Conservation (phyloP, 495 filamentous ascomycete species). For the Tuber microsphaerosporum region DNA sequence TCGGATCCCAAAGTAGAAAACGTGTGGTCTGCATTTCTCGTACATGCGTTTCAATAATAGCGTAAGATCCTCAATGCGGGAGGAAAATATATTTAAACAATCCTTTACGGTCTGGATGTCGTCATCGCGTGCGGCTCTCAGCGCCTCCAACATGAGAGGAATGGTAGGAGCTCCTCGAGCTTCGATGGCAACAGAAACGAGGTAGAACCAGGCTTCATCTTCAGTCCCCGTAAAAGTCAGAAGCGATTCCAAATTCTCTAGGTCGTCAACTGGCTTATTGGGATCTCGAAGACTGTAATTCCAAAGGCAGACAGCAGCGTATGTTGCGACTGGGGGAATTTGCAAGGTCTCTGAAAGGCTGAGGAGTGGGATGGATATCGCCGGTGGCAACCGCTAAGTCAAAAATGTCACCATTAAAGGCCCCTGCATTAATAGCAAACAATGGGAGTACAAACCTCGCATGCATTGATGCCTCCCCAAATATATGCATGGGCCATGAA, state of each 20-base stretch:
- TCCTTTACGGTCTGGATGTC: conserved; percentile 65
- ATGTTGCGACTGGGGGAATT: conserved; percentile 88
- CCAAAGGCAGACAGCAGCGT: conserved; percentile 85
- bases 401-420: conserved; percentile 23
- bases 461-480: conserved; percentile 81
- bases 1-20: conserved; percentile 89
- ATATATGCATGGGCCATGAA: conserved; percentile 91
- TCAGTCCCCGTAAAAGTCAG: conserved; percentile 89
- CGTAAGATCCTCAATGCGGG: conserved; percentile 76
- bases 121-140: conserved; percentile 66
- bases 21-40: conserved; percentile 82
- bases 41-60: conserved; percentile 73
- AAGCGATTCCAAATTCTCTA: conserved; percentile 77
- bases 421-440: not conserved
- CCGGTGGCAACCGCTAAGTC: conserved; percentile 69
- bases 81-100: conserved; percentile 69
- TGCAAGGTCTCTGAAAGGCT: conserved; percentile 72
- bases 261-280: conserved; percentile 67
- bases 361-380: conserved; percentile 76
- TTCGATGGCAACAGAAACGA: conserved; percentile 92
- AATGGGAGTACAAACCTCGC: conserved; percentile 52
- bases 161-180: conserved; percentile 84
- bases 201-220: conserved; percentile 98
- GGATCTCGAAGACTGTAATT: conserved; percentile 87
- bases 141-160: conserved; percentile 78